These are phyloP conservation scores for Pulveroboletus ravenelii DNA, from an alignment of 768 basidiomycete genomes.

Conservation along the genomic window DNA sequence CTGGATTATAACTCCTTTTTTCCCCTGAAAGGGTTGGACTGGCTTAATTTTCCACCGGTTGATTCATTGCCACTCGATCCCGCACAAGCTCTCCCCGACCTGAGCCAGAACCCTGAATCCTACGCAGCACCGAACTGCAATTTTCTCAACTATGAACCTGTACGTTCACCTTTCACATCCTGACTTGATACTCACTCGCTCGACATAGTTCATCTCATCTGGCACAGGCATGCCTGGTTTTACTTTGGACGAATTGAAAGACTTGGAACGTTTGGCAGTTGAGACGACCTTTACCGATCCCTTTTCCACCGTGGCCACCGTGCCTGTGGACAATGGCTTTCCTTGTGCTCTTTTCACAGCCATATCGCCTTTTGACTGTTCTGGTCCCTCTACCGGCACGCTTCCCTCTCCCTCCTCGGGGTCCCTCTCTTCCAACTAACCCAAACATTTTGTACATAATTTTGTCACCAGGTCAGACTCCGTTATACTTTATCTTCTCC, in stretches of 20 bases:
- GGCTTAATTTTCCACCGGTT: conserved; percentile 11
- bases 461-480: conserved; percentile 1
- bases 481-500: background rate
- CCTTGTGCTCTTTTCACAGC: background rate
- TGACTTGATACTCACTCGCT: background rate
- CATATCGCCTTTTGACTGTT: conserved; percentile 21
- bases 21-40: conserved; percentile 2
- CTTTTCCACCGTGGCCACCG: conserved; percentile 7
- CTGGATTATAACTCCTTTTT: background rate
- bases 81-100: background rate
- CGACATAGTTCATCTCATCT: background rate
- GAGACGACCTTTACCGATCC: conserved; percentile 24
- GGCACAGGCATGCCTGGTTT: background rate
- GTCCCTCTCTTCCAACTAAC: conserved; percentile 2
- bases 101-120: background rate
- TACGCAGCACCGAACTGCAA: background rate
- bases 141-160: conserved; percentile 14
- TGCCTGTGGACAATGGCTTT: background rate
- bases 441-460: background rate
- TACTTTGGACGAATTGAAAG: conserved; percentile 8
- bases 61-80: conserved; percentile 4
- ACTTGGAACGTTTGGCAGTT: conserved; percentile 16
- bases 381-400: conserved; percentile 8
- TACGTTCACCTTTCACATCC: conserved; percentile 2
- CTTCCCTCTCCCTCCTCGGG: conserved; percentile 12